phyloP scores from a whole-genome alignment of 306 rosid genomes.

The Benincasa hispida region DNA sequence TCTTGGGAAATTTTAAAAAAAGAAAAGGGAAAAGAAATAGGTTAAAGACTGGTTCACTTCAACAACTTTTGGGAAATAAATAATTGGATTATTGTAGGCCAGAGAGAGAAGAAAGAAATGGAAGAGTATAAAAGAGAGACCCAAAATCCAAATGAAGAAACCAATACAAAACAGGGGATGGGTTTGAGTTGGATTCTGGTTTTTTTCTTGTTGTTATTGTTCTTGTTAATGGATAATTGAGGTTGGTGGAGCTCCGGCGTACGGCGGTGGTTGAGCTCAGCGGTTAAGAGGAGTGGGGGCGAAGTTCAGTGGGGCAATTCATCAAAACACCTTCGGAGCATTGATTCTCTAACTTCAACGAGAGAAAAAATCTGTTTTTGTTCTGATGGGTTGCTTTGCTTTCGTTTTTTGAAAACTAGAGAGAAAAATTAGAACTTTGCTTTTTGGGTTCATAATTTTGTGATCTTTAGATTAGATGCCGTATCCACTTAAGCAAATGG shows the following conservation, averaged over 20 bases:
- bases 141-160: no score
- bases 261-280: neutral
- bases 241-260: neutral
- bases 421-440: no score
- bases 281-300: no score
- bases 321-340: conserved; percentile 39
- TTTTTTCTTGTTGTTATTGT: neutral
- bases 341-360: conserved; percentile 22
- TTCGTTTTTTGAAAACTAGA: neutral
- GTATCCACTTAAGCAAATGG: conserved; percentile 42
- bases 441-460: neutral
- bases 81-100: conserved; percentile 17
- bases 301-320: neutral
- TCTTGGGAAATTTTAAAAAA: neutral
- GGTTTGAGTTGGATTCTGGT: neutral
- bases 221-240: neutral
- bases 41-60: conserved; percentile 14
- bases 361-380: neutral
- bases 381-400: neutral
- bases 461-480: conserved; percentile 23
- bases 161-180: neutral
- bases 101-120: conserved; percentile 4
- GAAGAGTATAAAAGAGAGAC: neutral
- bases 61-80: conserved; percentile 13
- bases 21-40: conserved; percentile 3